Conservation (phyloP, 805 yeast genomes). For the Myxozyma melibiosi region DNA sequence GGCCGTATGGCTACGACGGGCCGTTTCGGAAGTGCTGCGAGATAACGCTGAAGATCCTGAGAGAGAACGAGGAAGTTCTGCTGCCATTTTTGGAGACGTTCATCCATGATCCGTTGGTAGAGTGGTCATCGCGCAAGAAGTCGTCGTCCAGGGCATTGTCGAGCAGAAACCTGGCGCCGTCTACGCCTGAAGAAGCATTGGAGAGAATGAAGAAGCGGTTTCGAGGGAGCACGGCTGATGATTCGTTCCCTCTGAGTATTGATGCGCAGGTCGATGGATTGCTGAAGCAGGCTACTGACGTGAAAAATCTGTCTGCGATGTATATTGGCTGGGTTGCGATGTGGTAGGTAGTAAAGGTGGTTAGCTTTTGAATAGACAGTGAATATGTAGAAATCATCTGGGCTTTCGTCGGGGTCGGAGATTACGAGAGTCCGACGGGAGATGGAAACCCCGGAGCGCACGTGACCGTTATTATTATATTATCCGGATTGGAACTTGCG, state of each 20-base stretch:
- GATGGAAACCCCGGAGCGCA: too few species aligned
- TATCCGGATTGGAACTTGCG: neutral
- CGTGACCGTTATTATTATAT: neutral
- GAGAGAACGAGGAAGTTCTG: constrained; percentile 78
- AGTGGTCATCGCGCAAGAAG: constrained; percentile 55
- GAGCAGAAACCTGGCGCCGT: constrained; percentile 11
- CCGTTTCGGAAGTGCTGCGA: constrained; percentile 83
- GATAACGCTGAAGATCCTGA: constrained; percentile 69
- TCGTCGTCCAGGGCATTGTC: neutral
- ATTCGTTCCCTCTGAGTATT: constrained; percentile 80
- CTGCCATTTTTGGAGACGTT: constrained; percentile 92
- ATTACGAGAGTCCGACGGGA: too few species aligned
- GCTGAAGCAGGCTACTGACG: constrained; percentile 77
- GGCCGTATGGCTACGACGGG: constrained; percentile 88
- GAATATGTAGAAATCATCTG: too few species aligned
- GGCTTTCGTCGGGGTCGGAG: too few species aligned
- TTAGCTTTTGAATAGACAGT: too few species aligned
- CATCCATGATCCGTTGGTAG: constrained; percentile 87
- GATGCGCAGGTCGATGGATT: constrained; percentile 91
- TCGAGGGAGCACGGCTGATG: constrained; percentile 17
- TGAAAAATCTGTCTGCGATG: constrained; percentile 76
- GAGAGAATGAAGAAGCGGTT: constrained; percentile 20
- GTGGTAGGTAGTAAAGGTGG: too few species aligned
- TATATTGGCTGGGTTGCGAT: constrained; percentile 92
- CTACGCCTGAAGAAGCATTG: constrained; percentile 29